phyloP scores from a whole-genome alignment of 2,329 filamentous ascomycete genomes.

The Ophiosphaerella korrae region DNA sequence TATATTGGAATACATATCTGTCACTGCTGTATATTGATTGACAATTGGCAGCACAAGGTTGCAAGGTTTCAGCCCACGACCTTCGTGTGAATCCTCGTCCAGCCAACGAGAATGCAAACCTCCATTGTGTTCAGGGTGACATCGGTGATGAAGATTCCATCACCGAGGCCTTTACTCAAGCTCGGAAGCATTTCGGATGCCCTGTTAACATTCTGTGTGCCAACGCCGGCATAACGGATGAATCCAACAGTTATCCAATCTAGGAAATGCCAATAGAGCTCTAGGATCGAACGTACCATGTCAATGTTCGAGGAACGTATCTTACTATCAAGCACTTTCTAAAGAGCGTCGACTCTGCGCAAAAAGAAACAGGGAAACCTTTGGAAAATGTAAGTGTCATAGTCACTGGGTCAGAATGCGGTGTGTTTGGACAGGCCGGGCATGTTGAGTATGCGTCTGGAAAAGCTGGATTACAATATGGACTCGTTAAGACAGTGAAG shows the following conservation, averaged over 20 bases:
- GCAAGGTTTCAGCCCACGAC: slow-evolving; percentile 61
- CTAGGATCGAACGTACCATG: slow-evolving; percentile 59
- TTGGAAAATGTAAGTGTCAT: slow-evolving; percentile 59
- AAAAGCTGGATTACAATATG: slow-evolving; percentile 57
- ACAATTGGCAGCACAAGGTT: slow-evolving; percentile 53
- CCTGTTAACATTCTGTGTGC: slow-evolving; percentile 60
- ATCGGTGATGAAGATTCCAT: slow-evolving; percentile 56
- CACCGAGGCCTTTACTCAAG: slow-evolving; percentile 47
- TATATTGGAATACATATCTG: not conserved
- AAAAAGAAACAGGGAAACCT: slow-evolving; percentile 47
- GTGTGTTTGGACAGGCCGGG: slow-evolving; percentile 57
- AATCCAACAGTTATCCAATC: slow-evolving; percentile 55
- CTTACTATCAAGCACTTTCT: slow-evolving; percentile 63
- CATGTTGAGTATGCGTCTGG: slow-evolving; percentile 59
- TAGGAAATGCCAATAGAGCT: slow-evolving; percentile 59
- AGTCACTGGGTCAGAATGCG: slow-evolving; percentile 59
- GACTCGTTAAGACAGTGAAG: slow-evolving; percentile 58
- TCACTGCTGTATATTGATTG: not conserved
- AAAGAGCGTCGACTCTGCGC: slow-evolving; percentile 47
- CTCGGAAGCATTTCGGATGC: slow-evolving; percentile 51
- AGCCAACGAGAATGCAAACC: slow-evolving; percentile 36
- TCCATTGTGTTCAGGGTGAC: slow-evolving; percentile 54
- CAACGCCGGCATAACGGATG: slow-evolving; percentile 60
- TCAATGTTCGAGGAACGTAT: slow-evolving; percentile 60
- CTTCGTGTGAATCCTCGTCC: slow-evolving; percentile 44